phyloP scores from a whole-genome alignment of 169 alveolate genomes.

The Plasmodium gallinaceum region DNA sequence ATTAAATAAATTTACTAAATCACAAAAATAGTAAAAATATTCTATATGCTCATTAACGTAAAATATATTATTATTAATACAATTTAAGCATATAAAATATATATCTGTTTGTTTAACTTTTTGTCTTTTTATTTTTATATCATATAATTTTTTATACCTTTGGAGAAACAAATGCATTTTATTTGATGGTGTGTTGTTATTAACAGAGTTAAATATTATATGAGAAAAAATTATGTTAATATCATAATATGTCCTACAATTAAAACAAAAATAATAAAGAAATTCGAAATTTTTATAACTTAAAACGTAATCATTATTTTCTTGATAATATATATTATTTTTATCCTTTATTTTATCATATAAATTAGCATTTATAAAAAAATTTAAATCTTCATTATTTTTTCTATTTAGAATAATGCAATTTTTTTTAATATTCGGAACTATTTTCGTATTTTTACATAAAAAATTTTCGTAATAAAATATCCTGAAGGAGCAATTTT shows the following conservation, averaged over 20 bases:
- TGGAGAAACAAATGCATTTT: slow-evolving; percentile 2
- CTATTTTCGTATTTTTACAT: slow-evolving; percentile 4
- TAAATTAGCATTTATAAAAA: slow-evolving; percentile 14
- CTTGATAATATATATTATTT: slow-evolving; percentile 11
- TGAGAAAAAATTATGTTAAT: slow-evolving; percentile 12
- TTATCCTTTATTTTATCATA: slow-evolving; percentile 17
- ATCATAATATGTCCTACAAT: slow-evolving; percentile 27
- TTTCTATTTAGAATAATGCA: slow-evolving; percentile 33
- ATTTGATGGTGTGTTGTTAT: background rate
- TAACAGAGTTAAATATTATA: background rate
- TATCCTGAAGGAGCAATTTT: slow-evolving; percentile 7
- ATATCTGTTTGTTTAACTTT: slow-evolving; percentile 58
- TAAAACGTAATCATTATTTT: slow-evolving; percentile 23
- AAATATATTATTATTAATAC: slow-evolving; percentile 27
- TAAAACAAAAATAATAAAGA: slow-evolving; percentile 35
- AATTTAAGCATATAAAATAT: slow-evolving; percentile 40
- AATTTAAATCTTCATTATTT: slow-evolving; percentile 12
- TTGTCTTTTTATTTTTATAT: slow-evolving; percentile 59
- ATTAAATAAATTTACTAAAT: slow-evolving; percentile 15
- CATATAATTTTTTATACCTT: slow-evolving; percentile 29
- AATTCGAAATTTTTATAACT: slow-evolving; percentile 28
- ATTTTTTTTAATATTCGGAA: slow-evolving; percentile 11
- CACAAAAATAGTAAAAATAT: slow-evolving; percentile 32
- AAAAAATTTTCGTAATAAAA: slow-evolving; percentile 28
- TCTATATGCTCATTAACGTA: slow-evolving; percentile 9